Conservation (phyloP, 2,329 filamentous ascomycete species). For the Diaporthe longicolla region DNA sequence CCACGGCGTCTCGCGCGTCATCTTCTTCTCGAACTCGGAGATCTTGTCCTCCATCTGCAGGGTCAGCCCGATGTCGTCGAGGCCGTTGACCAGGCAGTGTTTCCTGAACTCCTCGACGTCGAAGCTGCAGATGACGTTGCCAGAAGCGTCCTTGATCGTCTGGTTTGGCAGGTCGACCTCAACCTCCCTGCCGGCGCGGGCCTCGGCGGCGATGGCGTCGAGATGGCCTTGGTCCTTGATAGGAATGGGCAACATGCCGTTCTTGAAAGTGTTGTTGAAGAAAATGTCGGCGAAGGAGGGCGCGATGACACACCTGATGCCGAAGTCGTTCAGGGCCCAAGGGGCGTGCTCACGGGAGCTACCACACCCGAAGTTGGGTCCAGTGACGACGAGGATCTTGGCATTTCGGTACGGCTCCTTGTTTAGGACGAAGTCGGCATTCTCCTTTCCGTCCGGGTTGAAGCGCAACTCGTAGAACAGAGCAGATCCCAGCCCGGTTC, state of each 20-base stretch:
- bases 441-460: conserved; percentile 79
- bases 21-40: conserved; percentile 81
- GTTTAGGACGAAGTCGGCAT: conserved; percentile 90
- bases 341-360: conserved; percentile 94
- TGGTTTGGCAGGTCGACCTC: conserved; percentile 92
- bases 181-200: conserved; percentile 83
- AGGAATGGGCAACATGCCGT: conserved; percentile 93
- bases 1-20: conserved; percentile 87
- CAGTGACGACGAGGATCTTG: conserved; percentile 93
- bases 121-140: conserved; percentile 82
- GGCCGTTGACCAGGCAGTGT: conserved; percentile 92
- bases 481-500: conserved; percentile 89
- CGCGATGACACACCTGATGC: conserved; percentile 93
- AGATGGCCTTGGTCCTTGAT: conserved; percentile 78
- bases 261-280: conserved; percentile 99
- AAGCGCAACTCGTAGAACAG: conserved; percentile 90
- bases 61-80: conserved; percentile 96
- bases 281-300: conserved; percentile 92
- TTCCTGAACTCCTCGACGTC: conserved; percentile 95
- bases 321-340: conserved; percentile 97
- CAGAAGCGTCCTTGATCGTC: conserved; percentile 81
- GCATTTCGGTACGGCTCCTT: conserved; percentile 84
- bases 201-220: conserved; percentile 81
- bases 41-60: conserved; percentile 95
- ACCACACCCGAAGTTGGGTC: conserved; percentile 95